Conservation (phyloP, 208 protist genomes). For the Paratrypanosoma confusum region DNA sequence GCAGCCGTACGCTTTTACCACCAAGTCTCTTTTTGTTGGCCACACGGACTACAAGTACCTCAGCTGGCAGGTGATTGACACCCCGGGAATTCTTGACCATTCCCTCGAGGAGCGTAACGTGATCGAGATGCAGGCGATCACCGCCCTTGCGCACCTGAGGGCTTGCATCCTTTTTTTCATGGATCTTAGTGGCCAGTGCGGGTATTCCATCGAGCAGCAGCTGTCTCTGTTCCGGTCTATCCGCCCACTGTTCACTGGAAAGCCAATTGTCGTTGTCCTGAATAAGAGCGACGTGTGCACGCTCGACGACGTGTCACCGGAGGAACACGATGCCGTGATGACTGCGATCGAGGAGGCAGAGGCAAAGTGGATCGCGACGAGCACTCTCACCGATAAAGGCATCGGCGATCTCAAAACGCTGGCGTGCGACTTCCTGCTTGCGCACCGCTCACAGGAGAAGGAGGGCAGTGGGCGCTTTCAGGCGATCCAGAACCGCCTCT, state of each 20-base stretch:
- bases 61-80: slow-evolving; percentile 99
- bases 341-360: slow-evolving; percentile 65
- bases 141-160: slow-evolving; percentile 96
- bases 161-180: slow-evolving; percentile 98
- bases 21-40: slow-evolving; percentile 99
- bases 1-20: slow-evolving; percentile 99
- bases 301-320: slow-evolving; percentile 78
- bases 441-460: slow-evolving; percentile 92
- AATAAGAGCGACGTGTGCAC: slow-evolving; percentile 98
- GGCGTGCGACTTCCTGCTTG: slow-evolving; percentile 94
- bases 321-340: slow-evolving; percentile 84
- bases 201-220: slow-evolving; percentile 97
- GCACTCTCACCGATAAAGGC: slow-evolving; percentile 93
- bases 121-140: slow-evolving; percentile 99
- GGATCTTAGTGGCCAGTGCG: slow-evolving; percentile 98
- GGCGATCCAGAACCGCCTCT: slow-evolving; percentile 87
- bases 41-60: slow-evolving; percentile 99
- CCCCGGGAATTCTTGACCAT: slow-evolving; percentile 99
- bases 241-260: slow-evolving; percentile 98
- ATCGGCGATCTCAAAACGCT: slow-evolving; percentile 84
- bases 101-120: slow-evolving; percentile 99
- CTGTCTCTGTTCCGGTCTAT: slow-evolving; percentile 97
- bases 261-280: slow-evolving; percentile 98
- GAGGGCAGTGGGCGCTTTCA: slow-evolving; percentile 85
- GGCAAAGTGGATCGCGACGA: slow-evolving; percentile 89